Base-by-base conservation (phyloP, 1,284 basidiomycete genomes). In the Chalciporus sp. region DNA sequence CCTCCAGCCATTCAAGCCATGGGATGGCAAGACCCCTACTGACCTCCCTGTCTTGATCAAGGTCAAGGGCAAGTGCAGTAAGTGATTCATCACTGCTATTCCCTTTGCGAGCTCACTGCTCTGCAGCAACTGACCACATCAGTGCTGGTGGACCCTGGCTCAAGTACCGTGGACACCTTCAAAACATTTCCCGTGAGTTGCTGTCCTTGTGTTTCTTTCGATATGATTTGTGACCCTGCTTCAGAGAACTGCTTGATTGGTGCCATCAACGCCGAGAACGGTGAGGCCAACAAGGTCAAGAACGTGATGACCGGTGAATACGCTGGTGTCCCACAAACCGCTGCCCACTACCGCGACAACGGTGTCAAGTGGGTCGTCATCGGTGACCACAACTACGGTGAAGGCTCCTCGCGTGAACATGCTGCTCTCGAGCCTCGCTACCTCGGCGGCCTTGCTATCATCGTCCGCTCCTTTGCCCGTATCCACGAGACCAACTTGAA, bases 401-500 rank as follows among this genome's bases (percentile, higher is more conserved):
- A 98, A 79, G 95, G 95, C 65, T 97, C 94, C 31, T 97, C 95
- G 57, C 93, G 95, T 75, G 95, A 98, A 76, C 95, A 97, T 78
- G 96, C 95, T 65, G 96, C 95, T 53, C 90, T 98, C 53, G 95
- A 98, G 80, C 95, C 96, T 45, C 91, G 96, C 57, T 98, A 89
- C 87, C 88, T 98, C 61, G 95, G 95, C 68, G 95, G 94, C 65
- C 81, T 91, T 56, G 96, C 96, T 45, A 92, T 98, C 78, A 96
- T 99, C 74, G 90, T 90, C 68, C 87, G 94, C 70, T 94, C 90
- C 37, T 97, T 97, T 74, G 95, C 95, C 47, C 93, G 95, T 79
- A 98, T 98, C 77, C 95, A 98, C 80, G 94, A 98, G 84, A 92
- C 91, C 72, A 97, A 97, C 85, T 80, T 96, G 82, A 96, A 96